These are phyloP conservation scores for Plantago coronopus DNA, from an alignment of 305 asterid genomes.

Conservation along the genomic window DNA sequence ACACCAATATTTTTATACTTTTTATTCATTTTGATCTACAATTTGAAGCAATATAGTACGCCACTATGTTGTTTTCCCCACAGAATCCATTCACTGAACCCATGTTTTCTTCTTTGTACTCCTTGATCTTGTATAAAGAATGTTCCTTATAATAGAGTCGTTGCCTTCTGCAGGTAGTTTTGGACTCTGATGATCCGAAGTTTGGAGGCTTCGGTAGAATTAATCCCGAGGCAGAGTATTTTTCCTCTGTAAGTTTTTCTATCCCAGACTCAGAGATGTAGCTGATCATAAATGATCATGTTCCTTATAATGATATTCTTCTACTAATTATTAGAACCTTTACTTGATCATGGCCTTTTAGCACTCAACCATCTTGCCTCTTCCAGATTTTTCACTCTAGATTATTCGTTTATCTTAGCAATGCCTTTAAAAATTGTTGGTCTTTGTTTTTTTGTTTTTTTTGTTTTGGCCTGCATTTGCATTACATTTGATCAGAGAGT, in stretches of 20 bases:
- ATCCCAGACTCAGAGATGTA: not conserved
- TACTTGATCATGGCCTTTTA: not conserved
- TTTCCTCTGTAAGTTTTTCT: conserved; percentile 58
- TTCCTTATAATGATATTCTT: not conserved
- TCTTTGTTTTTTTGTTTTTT: no score
- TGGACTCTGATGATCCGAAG: conserved; percentile 71
- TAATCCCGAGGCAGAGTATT: conserved; percentile 60
- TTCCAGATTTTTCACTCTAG: no score
- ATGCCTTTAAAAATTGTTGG: no score
- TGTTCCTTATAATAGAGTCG: conserved; percentile 11
- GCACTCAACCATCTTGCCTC: no score
- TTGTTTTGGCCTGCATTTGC: no score
- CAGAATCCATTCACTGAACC: no score
- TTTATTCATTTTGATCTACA: no score
- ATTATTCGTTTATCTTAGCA: no score
- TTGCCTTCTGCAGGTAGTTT: conserved; percentile 50
- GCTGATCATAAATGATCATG: conserved; percentile 1
- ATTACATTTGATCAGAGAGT: no score
- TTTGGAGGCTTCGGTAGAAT: conserved; percentile 89
- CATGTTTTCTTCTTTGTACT: not conserved
- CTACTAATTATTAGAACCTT: not conserved
- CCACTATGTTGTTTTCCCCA: no score
- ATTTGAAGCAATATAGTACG: no score
- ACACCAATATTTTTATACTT: no score
- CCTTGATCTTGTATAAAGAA: conserved; percentile 6